Evolutionary conservation across 176 grass and related monocot genomes (phyloP).

Genomic region (Puccinellia tenuiflora): DNA sequence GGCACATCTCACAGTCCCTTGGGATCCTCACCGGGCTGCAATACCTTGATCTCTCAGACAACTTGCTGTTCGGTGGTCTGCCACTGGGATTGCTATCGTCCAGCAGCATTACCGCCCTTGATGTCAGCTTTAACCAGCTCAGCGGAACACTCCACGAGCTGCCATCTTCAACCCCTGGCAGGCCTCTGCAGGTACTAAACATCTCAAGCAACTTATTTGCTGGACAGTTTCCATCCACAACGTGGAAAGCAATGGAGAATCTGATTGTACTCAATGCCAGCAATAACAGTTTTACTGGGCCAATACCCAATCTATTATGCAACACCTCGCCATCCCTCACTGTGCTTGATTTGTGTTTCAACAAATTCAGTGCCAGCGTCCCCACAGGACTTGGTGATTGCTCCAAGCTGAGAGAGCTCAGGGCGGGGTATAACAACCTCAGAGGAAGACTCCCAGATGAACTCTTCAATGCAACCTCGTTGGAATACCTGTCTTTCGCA

Average conservation of each 20-base stretch:
- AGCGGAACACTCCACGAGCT: not conserved
- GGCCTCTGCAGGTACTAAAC: constrained; percentile 21
- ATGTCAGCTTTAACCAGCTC: constrained; percentile 44
- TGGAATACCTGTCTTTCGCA: constrained; percentile 21
- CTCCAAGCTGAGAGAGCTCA: constrained; percentile 19
- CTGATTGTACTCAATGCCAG: constrained; percentile 32
- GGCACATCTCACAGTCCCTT: constrained; percentile 10
- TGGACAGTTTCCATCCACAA: constrained; percentile 30
- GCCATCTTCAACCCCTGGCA: not conserved
- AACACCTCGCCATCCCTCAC: not conserved
- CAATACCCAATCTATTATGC: constrained; percentile 1
- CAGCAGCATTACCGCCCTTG: not conserved
- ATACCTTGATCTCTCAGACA: constrained; percentile 15
- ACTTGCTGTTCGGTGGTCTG: not conserved
- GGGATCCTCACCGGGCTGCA: not conserved
- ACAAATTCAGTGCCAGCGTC: constrained; percentile 29
- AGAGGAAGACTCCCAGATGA: not conserved
- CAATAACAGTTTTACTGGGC: constrained; percentile 37
- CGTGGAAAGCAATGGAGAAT: constrained; percentile 16
- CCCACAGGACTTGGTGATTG: constrained; percentile 23
- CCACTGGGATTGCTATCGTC: not conserved
- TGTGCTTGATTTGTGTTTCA: constrained; percentile 30
- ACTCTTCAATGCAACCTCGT: too few relatives aligned
- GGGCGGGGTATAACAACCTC: constrained; percentile 27
- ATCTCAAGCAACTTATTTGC: constrained; percentile 43